phyloP scores from a whole-genome alignment of 1,284 basidiomycete species.

The Rhodofomes roseus region DNA sequence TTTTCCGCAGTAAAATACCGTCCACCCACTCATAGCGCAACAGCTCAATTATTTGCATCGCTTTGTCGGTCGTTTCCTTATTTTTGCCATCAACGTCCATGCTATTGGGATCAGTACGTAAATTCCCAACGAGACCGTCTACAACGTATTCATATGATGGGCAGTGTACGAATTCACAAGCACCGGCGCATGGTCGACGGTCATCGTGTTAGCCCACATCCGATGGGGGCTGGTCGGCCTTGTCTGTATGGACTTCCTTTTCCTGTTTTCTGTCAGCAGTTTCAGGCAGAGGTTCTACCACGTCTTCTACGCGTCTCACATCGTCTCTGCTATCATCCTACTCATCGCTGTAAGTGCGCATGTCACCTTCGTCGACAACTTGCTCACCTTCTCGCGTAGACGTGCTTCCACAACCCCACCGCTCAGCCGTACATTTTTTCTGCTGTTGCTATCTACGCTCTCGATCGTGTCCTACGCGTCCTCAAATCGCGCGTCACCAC shows the following conservation, averaged over 20 bases:
- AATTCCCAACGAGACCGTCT: background rate
- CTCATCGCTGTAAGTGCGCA: background rate
- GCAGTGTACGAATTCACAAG: background rate
- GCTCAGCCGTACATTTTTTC: slow-evolving; percentile 47
- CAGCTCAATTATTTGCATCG: slow-evolving; percentile 80
- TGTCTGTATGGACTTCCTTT: slow-evolving; percentile 48
- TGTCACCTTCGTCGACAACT: background rate
- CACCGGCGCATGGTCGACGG: background rate
- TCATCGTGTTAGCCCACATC: background rate
- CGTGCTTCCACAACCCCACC: slow-evolving; percentile 34
- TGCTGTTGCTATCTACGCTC: slow-evolving; percentile 50
- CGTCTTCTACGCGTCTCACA: slow-evolving; percentile 52
- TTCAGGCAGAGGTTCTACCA: slow-evolving; percentile 51
- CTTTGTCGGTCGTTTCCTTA: slow-evolving; percentile 60
- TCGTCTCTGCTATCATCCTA: slow-evolving; percentile 34
- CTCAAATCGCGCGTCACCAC: slow-evolving; percentile 61
- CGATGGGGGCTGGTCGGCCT: slow-evolving; percentile 50
- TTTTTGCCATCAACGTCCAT: slow-evolving; percentile 66
- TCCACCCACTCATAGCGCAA: background rate
- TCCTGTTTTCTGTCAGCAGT: slow-evolving; percentile 47
- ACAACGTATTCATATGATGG: too few species aligned
- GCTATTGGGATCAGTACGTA: slow-evolving; percentile 53
- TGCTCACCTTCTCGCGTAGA: background rate
- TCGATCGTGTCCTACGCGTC: slow-evolving; percentile 62
- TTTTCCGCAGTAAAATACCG: background rate